Percentiles rank a stretch among this genome's conserved stretches.
phyloP scores from a whole-genome alignment of 768 basidiomycete species.

The Boletus tomentosulus region DNA sequence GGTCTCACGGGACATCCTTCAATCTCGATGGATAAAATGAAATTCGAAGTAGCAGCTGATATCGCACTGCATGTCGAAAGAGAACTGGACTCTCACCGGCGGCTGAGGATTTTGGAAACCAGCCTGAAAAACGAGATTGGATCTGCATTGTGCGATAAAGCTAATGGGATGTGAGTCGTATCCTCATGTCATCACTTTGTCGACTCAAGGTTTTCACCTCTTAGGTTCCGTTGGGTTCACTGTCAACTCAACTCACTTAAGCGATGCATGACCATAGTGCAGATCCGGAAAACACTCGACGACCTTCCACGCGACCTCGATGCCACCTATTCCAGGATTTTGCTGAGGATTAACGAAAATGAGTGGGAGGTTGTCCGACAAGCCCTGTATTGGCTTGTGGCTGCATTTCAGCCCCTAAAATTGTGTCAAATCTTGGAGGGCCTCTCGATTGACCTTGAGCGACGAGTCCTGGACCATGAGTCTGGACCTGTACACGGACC shows the following conservation, averaged over 20 bases:
- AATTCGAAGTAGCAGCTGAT: constrained; percentile 3
- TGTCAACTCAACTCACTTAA: constrained; percentile 12
- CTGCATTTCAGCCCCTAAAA: constrained; percentile 1
- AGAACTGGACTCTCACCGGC: constrained; percentile 10
- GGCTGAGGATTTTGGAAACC: not conserved
- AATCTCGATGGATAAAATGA: constrained; percentile 7
- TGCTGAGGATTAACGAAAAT: not conserved
- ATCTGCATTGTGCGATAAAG: not conserved
- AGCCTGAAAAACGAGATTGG: constrained; percentile 7
- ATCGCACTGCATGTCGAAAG: constrained; percentile 4
- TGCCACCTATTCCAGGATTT: constrained; percentile 7
- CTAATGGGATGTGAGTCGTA: constrained; percentile 13
- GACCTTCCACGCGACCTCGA: constrained; percentile 8
- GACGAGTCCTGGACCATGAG: not conserved
- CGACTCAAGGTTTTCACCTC: too few relatives aligned
- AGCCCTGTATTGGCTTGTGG: constrained; percentile 9
- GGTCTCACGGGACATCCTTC: not conserved
- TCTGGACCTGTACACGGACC: constrained; percentile 2
- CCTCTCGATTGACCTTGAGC: constrained; percentile 1
- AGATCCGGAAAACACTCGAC: constrained; percentile 1
- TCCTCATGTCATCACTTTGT: too few relatives aligned
- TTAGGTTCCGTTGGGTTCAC: constrained; percentile 16
- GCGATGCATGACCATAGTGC: not conserved
- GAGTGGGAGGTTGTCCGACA: not conserved
- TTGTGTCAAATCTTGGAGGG: constrained; percentile 6